These are phyloP conservation scores for Mycena crocata DNA, from an alignment of 768 basidiomycete species.

Conservation along the genomic window DNA sequence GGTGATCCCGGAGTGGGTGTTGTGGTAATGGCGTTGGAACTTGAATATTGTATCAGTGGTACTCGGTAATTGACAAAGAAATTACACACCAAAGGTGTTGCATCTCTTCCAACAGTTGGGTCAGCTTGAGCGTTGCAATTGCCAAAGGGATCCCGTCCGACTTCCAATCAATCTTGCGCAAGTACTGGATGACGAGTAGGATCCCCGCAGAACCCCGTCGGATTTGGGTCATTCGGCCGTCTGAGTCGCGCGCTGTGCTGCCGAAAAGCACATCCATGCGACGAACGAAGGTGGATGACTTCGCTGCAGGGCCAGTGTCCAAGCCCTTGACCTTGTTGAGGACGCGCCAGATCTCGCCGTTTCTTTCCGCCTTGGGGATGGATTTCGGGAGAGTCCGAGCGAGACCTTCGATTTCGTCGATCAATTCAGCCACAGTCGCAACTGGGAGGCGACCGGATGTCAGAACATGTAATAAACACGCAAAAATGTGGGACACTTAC, in stretches of 20 bases:
- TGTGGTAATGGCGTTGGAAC: too few relatives aligned
- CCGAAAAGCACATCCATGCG: constrained; percentile 19
- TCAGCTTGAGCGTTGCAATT: not conserved
- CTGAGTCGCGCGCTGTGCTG: not conserved
- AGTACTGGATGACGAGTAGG: not conserved
- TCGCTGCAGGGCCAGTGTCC: not conserved
- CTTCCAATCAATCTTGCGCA: constrained; percentile 4
- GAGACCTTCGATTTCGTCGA: not conserved
- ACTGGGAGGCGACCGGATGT: not conserved
- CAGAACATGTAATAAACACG: not conserved
- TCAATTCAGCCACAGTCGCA: not conserved
- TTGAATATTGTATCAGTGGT: too few relatives aligned
- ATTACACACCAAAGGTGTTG: not conserved
- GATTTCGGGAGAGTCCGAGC: not conserved
- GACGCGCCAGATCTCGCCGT: constrained; percentile 4
- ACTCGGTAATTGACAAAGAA: too few relatives aligned
- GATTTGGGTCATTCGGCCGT: constrained; percentile 10
- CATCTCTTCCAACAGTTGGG: constrained; percentile 6
- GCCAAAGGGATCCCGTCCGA: constrained; percentile 5
- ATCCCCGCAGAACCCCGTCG: not conserved
- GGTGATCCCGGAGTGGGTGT: too few relatives aligned
- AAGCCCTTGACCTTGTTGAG: not conserved
- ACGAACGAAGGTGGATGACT: not conserved
- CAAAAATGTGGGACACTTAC: not conserved
- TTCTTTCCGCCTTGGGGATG: not conserved